Base-by-base conservation (phyloP, 1,284 basidiomycete species). In the Macrocybe sp. region DNA sequence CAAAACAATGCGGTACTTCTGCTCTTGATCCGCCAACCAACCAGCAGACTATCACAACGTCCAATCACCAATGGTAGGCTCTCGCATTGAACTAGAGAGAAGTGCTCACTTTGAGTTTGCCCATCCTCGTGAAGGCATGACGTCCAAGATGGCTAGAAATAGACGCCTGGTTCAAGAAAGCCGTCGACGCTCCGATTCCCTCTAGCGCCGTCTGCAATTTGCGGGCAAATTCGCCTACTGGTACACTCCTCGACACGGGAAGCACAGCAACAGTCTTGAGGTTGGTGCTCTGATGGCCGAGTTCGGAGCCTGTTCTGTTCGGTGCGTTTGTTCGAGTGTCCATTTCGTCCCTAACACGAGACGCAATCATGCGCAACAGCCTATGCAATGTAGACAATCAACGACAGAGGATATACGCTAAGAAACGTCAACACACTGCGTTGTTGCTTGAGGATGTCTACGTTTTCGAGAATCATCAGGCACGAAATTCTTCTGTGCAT, bases 11-110 rank as follows among this genome's bases (percentile, higher is more conserved):
- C 90, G 79, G 61, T 88, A 94, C 60, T 89, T 81, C 67, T 97
- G 91, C 64, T 97, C 94, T 61, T 92, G 91, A 65, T 97, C 93
- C 11, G 95, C 91, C 5, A 97, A 72, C 94, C 94, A 97, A 6
- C 89, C 90, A 47, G 69, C 67, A 16, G 66, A 67, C 70, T 72
- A 46, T 37, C 6, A 36, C 12, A 31, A 39, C 32, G 41, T 49
- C n/a, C 22, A 22, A 22, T 22, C n/a, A 40, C 44, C 6, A 6
- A 36, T 40, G 8, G 12, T 41, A 14, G n/a, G 14, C 8, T 7
- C 41, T 37, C 11, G 7, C 16, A 44, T 7, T 41, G 28, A 12
- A 43, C 1, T 8, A 35, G 33, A 5, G 9, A 10, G 10, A 45
- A 7, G 28, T 8, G 46, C 53, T 48, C 48, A 67, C 88, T 72